These are phyloP conservation scores for Avena insularis DNA, from an alignment of 176 grass and related monocot species.

Conservation along the genomic window DNA sequence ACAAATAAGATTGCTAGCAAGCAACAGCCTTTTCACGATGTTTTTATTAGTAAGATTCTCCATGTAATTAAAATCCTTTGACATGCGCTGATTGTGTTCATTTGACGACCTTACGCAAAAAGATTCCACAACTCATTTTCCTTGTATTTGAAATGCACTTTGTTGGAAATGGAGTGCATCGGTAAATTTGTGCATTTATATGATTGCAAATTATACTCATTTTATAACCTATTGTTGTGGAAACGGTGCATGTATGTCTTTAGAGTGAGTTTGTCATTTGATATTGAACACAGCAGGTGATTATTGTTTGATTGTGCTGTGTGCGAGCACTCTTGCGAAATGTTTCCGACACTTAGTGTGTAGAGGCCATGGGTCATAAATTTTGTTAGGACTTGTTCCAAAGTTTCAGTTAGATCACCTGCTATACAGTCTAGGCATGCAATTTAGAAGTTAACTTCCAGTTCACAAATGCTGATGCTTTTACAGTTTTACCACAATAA, in stretches of 20 bases:
- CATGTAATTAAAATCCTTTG: slow-evolving; percentile 2
- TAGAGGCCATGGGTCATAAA: slow-evolving; percentile 10
- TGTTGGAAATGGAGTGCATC: neutral
- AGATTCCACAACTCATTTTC: neutral
- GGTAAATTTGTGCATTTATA: neutral
- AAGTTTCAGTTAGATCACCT: slow-evolving; percentile 12
- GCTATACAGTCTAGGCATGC: neutral
- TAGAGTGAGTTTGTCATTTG: slow-evolving; percentile 21
- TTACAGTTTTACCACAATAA: neutral
- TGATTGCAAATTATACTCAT: neutral
- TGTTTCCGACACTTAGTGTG: neutral
- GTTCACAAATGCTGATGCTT: neutral
- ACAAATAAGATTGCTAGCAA: neutral
- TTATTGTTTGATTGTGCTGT: neutral
- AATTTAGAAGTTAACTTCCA: neutral
- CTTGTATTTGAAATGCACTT: neutral
- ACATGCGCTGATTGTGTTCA: neutral
- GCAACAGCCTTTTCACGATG: neutral
- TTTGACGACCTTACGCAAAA: neutral
- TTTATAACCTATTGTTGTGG: neutral
- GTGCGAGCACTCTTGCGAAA: neutral
- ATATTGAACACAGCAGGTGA: neutral
- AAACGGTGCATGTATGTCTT: neutral
- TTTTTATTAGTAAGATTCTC: neutral
- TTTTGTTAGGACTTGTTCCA: slow-evolving; percentile 5